These are phyloP conservation scores for Leccinum uliginosum DNA, from an alignment of 768 basidiomycete species.

Conservation along the genomic window DNA sequence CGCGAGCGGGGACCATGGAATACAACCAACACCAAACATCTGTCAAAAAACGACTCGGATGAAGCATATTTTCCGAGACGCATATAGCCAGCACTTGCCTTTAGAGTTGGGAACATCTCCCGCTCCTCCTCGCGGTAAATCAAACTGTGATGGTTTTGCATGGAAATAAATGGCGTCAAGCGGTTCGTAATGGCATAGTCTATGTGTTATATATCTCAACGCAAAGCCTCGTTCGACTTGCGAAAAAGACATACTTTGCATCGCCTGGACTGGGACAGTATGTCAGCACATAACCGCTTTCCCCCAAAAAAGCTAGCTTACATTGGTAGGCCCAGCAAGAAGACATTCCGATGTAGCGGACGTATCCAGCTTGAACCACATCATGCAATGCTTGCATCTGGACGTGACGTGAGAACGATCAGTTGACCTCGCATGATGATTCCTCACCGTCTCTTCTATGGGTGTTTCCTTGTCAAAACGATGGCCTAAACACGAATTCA, in stretches of 20 bases:
- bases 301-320: constrained; percentile 11
- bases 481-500: constrained; percentile 31
- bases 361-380: constrained; percentile 45
- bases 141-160: constrained; percentile 59
- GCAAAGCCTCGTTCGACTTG: background rate
- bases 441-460: constrained; percentile 39
- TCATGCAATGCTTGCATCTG: constrained; percentile 51
- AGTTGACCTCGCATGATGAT: background rate
- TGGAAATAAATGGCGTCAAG: constrained; percentile 54
- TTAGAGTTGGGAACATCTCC: constrained; percentile 50
- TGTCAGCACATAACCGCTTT: constrained; percentile 1
- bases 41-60: constrained; percentile 33
- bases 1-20: constrained; percentile 5
- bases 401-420: background rate
- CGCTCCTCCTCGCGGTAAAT: constrained; percentile 59
- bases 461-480: constrained; percentile 49
- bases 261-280: constrained; percentile 31
- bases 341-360: constrained; percentile 43
- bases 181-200: constrained; percentile 40
- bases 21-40: constrained; percentile 7
- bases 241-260: constrained; percentile 31
- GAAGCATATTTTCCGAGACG: constrained; percentile 41
- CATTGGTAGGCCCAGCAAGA: constrained; percentile 41
- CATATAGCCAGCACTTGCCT: constrained; percentile 14
- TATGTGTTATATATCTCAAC: constrained; percentile 6